Evolutionary conservation across 176 grass and related monocot genomes (phyloP).

Genomic region (Phoenix dactylifera): DNA sequence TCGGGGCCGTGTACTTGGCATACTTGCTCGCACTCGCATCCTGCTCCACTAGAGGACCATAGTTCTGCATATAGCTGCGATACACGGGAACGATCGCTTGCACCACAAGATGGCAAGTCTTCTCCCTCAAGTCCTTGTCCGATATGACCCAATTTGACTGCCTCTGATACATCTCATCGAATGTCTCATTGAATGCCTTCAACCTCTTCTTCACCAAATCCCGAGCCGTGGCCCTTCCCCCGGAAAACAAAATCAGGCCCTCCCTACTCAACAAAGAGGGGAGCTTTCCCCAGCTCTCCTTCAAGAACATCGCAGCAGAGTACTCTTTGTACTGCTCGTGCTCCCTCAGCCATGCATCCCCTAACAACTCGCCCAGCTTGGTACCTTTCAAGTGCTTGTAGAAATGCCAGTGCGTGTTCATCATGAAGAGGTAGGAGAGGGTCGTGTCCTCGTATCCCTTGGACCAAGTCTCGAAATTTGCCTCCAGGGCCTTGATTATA

Average conservation of each 20-base stretch:
- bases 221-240: conserved; percentile 62
- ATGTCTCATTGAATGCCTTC: conserved; percentile 74
- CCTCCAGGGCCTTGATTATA: conserved; percentile 7
- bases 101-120: conserved; percentile 49
- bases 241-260: conserved; percentile 82
- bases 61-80: conserved; percentile 95
- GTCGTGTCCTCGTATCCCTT: conserved; percentile 6
- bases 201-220: conserved; percentile 88
- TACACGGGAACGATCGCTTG: conserved; percentile 77
- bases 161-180: conserved; percentile 69
- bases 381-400: conserved; percentile 14
- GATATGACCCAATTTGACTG: conserved; percentile 75
- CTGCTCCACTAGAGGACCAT: conserved; percentile 84
- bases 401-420: conserved; percentile 26
- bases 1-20: conserved; percentile 68
- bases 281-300: conserved; percentile 71
- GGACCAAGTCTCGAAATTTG: conserved; percentile 20
- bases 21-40: conserved; percentile 67
- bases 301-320: conserved; percentile 48
- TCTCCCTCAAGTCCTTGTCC: conserved; percentile 72
- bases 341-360: conserved; percentile 15
- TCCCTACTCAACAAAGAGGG: conserved; percentile 57
- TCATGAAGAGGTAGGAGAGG: conserved; percentile 12
- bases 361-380: conserved; percentile 16
- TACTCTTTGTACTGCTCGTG: conserved; percentile 89